Base-by-base conservation (phyloP, 2,329 filamentous ascomycete species). In the Blastomyces gilchristii region DNA sequence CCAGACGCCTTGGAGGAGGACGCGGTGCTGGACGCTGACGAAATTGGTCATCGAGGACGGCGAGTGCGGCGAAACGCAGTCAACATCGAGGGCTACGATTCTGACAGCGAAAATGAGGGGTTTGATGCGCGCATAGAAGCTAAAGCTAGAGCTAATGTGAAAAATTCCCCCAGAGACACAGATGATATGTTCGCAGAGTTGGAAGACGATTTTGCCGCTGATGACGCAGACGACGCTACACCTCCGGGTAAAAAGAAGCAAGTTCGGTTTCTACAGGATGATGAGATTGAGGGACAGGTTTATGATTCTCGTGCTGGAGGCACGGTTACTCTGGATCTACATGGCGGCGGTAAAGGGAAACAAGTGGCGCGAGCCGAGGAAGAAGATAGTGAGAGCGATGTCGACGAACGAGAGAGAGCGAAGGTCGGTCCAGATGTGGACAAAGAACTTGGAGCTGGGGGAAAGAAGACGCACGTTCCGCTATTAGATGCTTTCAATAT, bases 401-500 rank as follows among this genome's bases (percentile, higher is more conserved):
- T 82, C 52, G 84, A 84, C n/a, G 87, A 90, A 59, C 84, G 89
- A 66, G 80, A 82, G 65, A 78, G 85, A 57, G 91, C 90, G 37
- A 86, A 85, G 58, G 76, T 90, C 43, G 90, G 90, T 67, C 86
- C 89, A 65, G 89, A 85, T 22, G 73, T 96, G 18, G 94, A 97
- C 68, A 88, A 92, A 62, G 94, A 99, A 74, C 81, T 99, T 6
- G 94, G 94, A 1, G 87, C 90, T 1, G 94, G 94, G 16, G 89
- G 89, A 1, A 88, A 95, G 69, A 97, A 97, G 78, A 89, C 87
- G 70, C 91, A 97, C 74, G 94, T 94, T 1, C 94, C 94, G 1
- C 90, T 94, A 73, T 83, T 99, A 6, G 94, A 97, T 74, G 93
- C 93, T 2, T 99, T 99, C 82, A 97, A 99, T 72, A 89, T 99